These are phyloP conservation scores for Suillus fuscotomentosus DNA, from an alignment of 768 basidiomycete species.

Conservation along the genomic window DNA sequence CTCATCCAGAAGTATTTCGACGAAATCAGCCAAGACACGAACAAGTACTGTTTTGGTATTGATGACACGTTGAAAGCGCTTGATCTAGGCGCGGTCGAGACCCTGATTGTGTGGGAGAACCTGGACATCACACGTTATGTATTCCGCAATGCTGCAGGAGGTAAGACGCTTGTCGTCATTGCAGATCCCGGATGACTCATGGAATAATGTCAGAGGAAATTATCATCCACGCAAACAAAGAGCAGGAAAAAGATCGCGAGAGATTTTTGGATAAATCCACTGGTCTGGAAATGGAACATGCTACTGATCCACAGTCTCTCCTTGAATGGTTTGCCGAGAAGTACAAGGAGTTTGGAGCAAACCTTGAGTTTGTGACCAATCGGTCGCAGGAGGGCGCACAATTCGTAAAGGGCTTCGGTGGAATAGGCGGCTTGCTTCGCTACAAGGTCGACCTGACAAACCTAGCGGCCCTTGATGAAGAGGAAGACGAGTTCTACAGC, in stretches of 20 bases:
- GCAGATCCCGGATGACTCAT: neutral
- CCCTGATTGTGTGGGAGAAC: conserved; percentile 98
- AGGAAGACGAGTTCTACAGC: conserved; percentile 83
- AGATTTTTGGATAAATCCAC: conserved; percentile 97
- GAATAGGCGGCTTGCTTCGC: conserved; percentile 91
- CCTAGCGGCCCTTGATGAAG: conserved; percentile 71
- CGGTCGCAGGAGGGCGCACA: conserved; percentile 96
- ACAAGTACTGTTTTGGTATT: conserved; percentile 96
- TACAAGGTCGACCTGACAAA: conserved; percentile 98
- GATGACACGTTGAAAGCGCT: conserved; percentile 96
- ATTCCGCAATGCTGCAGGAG: conserved; percentile 89
- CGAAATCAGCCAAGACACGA: conserved; percentile 97
- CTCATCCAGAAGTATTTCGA: conserved; percentile 99
- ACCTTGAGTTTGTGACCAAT: conserved; percentile 95
- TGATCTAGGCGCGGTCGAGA: conserved; percentile 96
- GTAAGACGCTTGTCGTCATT: conserved; percentile 37
- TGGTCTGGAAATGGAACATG: conserved; percentile 92
- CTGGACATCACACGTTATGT: conserved; percentile 86
- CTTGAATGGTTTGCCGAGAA: conserved; percentile 99
- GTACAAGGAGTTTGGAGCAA: conserved; percentile 96
- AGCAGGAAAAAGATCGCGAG: conserved; percentile 90
- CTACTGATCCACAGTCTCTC: conserved; percentile 75
- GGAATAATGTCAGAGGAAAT: conserved; percentile 62
- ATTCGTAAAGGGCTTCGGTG: conserved; percentile 98
- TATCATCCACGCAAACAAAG: conserved; percentile 73